These are phyloP conservation scores for Aspergillus intermedius DNA, from an alignment of 2,329 filamentous ascomycete species.

Conservation along the genomic window DNA sequence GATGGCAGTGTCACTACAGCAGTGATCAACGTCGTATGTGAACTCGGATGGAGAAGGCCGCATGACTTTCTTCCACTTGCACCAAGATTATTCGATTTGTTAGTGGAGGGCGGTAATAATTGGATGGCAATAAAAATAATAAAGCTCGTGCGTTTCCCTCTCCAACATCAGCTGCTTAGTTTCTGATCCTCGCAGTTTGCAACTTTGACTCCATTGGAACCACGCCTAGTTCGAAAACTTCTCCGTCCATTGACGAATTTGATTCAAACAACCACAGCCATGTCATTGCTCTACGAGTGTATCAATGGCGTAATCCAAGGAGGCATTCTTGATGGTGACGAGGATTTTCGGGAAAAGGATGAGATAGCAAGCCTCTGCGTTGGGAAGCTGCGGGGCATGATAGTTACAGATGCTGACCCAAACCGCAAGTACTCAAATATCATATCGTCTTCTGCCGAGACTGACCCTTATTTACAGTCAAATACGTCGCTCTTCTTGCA, in stretches of 20 bases:
- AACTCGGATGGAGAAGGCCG: constrained; percentile 87
- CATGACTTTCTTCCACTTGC: constrained; percentile 90
- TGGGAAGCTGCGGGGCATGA: constrained; percentile 86
- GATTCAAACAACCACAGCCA: constrained; percentile 88
- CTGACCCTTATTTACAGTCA: constrained; percentile 53
- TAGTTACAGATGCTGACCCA: constrained; percentile 85
- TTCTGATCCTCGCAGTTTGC: constrained; percentile 62
- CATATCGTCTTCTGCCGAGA: neutral
- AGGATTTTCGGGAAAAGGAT: constrained; percentile 73
- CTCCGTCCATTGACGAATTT: constrained; percentile 85
- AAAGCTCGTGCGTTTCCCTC: constrained; percentile 62
- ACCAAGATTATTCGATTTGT: constrained; percentile 81
- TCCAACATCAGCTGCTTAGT: neutral
- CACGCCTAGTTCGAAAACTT: constrained; percentile 82
- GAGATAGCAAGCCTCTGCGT: constrained; percentile 91
- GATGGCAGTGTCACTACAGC: constrained; percentile 91
- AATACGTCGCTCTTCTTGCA: constrained; percentile 91
- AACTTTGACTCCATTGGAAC: constrained; percentile 85
- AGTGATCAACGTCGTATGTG: constrained; percentile 94
- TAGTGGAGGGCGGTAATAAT: constrained; percentile 90
- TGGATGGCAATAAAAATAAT: constrained; percentile 99
- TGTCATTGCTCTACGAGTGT: constrained; percentile 97
- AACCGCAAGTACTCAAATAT: constrained; percentile 59
- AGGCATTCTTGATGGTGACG: constrained; percentile 78
- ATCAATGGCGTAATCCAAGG: constrained; percentile 98